phyloP scores from a whole-genome alignment of 495 filamentous ascomycete genomes.

The Jackrogersella minutella region DNA sequence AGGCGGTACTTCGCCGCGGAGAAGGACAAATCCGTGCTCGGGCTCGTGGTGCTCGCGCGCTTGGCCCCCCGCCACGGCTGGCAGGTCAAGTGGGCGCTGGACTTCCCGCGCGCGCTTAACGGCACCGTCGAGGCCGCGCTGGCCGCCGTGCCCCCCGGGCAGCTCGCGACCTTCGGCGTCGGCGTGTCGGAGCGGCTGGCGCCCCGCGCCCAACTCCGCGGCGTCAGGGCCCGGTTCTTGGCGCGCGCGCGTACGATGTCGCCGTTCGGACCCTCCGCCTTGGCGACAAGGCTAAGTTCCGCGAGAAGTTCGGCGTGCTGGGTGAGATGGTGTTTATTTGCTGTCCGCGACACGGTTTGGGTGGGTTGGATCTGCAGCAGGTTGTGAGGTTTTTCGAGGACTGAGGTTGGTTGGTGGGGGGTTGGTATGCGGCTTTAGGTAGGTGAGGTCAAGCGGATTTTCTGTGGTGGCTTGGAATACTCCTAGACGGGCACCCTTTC shows the following conservation, averaged over 20 bases:
- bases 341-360: constrained; percentile 55
- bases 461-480: too few species aligned
- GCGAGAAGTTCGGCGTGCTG: constrained; percentile 71
- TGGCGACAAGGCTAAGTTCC: constrained; percentile 73
- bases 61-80: constrained; percentile 70
- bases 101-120: constrained; percentile 70
- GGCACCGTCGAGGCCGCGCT: constrained; percentile 75
- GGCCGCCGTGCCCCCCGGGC: constrained; percentile 61
- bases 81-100: constrained; percentile 77
- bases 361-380: constrained; percentile 10
- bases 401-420: neutral
- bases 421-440: too few species aligned
- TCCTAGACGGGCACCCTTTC: too few species aligned
- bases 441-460: too few species aligned
- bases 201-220: constrained; percentile 69
- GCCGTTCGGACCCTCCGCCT: constrained; percentile 71
- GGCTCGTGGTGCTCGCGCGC: constrained; percentile 69
- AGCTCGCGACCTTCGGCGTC: constrained; percentile 72
- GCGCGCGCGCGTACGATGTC: constrained; percentile 69
- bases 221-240: constrained; percentile 68
- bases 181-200: constrained; percentile 65
- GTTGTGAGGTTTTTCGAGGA: constrained; percentile 16
- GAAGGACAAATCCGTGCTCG: constrained; percentile 61
- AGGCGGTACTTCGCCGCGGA: constrained; percentile 72
- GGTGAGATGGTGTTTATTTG: constrained; percentile 72